Evolutionary conservation across 176 grass and related monocot genomes (phyloP).

Genomic region (Typha latifolia): DNA sequence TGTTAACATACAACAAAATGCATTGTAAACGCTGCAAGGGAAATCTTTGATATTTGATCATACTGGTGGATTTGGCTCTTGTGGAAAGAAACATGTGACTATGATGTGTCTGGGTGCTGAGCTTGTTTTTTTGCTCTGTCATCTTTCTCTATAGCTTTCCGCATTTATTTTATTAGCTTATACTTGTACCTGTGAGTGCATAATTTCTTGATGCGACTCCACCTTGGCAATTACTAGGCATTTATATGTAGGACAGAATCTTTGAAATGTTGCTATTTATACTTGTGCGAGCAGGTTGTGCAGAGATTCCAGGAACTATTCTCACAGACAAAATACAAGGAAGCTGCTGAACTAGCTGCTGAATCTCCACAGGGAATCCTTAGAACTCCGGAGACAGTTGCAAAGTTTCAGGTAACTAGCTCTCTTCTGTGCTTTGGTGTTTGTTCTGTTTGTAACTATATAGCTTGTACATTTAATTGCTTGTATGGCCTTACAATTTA

Average conservation of each 20-base stretch:
- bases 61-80: too few relatives aligned
- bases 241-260: neutral
- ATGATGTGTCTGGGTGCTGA: too few relatives aligned
- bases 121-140: too few relatives aligned
- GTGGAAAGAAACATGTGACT: too few relatives aligned
- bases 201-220: too few relatives aligned
- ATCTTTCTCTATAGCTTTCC: too few relatives aligned
- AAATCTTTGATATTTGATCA: too few relatives aligned
- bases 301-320: constrained; percentile 96
- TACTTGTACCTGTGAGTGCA: too few relatives aligned
- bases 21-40: too few relatives aligned
- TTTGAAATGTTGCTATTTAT: constrained; percentile 2
- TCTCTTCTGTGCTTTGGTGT: neutral
- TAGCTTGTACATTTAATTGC: neutral
- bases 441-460: neutral
- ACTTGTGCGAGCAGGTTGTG: constrained; percentile 60
- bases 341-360: constrained; percentile 94
- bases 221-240: too few relatives aligned
- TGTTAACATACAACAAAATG: too few relatives aligned
- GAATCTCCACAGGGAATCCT: constrained; percentile 88
- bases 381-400: constrained; percentile 81
- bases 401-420: constrained; percentile 71
- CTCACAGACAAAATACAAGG: constrained; percentile 91
- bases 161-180: too few relatives aligned
- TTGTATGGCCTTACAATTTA: neutral